Percentiles rank a stretch among this genome's conserved stretches.
Evolutionary conservation across 352 stramenopile genomes (phyloP).

Genomic region (Phytophthora nicotianae): DNA sequence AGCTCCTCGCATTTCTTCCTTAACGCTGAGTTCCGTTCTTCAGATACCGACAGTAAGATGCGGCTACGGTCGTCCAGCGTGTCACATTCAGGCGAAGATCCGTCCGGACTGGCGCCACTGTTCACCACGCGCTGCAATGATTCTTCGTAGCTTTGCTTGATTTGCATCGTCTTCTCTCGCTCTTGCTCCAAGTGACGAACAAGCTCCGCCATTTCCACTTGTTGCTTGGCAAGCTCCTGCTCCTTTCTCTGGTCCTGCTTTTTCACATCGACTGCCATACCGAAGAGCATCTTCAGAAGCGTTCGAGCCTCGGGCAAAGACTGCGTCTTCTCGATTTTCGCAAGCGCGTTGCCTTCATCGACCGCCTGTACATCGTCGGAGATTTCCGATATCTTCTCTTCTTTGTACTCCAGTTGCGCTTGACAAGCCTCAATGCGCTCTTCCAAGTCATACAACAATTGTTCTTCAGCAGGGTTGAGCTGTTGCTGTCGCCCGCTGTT

Average conservation of each 20-base stretch:
- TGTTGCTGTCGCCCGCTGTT: constrained; percentile 50
- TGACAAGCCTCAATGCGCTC: constrained; percentile 88
- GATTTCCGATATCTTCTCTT: constrained; percentile 89
- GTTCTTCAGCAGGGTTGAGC: constrained; percentile 81
- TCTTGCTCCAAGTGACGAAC: constrained; percentile 67
- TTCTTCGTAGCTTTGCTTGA: constrained; percentile 86
- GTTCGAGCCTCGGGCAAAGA: constrained; percentile 83
- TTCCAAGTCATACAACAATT: constrained; percentile 82
- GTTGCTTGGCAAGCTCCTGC: constrained; percentile 73
- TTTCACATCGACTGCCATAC: constrained; percentile 88
- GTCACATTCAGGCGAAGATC: constrained; percentile 26
- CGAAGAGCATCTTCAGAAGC: constrained; percentile 84
- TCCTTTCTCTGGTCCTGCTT: constrained; percentile 87
- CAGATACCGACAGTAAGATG: constrained; percentile 73
- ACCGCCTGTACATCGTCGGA: constrained; percentile 49
- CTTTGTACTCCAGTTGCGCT: constrained; percentile 88
- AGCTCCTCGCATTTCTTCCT: constrained; percentile 82
- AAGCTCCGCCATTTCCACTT: constrained; percentile 77
- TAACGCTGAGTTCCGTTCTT: constrained; percentile 76
- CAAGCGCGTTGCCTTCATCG: constrained; percentile 55
- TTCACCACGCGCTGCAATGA: constrained; percentile 79
- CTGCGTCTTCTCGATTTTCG: constrained; percentile 84
- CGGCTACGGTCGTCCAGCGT: constrained; percentile 64
- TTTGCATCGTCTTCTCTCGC: constrained; percentile 72
- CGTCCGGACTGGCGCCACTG: constrained; percentile 24